phyloP scores from a whole-genome alignment of 164 flowering plant genomes.

The Dillenia suffruticosa region DNA sequence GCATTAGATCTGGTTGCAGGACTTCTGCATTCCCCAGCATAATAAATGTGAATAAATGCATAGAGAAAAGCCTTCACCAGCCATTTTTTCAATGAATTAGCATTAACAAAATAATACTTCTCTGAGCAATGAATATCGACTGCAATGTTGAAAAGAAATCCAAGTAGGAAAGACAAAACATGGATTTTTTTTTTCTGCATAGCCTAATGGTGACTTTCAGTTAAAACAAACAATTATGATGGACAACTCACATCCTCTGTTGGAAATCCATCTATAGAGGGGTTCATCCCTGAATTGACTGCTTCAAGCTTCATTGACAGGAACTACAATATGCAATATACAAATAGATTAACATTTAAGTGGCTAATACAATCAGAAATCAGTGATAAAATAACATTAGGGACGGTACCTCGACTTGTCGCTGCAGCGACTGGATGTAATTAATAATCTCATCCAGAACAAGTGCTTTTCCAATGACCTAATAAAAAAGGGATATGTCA shows the following conservation, averaged over 20 bases:
- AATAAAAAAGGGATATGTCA: constrained; percentile 2
- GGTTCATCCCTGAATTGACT: constrained; percentile 63
- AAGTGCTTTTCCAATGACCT: constrained; percentile 84
- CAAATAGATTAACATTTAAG: constrained; percentile 4
- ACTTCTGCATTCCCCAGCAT: too few relatives aligned
- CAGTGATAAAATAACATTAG: not conserved
- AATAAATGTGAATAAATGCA: too few relatives aligned
- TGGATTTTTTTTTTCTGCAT: too few relatives aligned
- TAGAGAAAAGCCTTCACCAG: too few relatives aligned
- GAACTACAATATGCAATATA: constrained; percentile 47
- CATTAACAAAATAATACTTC: too few relatives aligned
- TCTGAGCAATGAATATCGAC: too few relatives aligned
- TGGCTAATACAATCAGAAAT: not conserved
- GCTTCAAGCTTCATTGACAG: constrained; percentile 99
- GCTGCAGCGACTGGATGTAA: constrained; percentile 80
- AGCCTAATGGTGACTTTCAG: too few relatives aligned
- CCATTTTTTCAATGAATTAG: too few relatives aligned
- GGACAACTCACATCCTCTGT: constrained; percentile 68
- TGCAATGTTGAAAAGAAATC: too few relatives aligned
- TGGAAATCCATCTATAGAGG: constrained; percentile 56
- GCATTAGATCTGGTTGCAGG: too few relatives aligned
- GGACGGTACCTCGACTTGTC: constrained; percentile 69
- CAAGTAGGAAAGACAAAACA: too few relatives aligned
- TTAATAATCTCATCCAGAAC: constrained; percentile 92
- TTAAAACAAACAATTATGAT: too few relatives aligned